Conservation (phyloP, 768 basidiomycete species). For the Tephrocybe sp. region DNA sequence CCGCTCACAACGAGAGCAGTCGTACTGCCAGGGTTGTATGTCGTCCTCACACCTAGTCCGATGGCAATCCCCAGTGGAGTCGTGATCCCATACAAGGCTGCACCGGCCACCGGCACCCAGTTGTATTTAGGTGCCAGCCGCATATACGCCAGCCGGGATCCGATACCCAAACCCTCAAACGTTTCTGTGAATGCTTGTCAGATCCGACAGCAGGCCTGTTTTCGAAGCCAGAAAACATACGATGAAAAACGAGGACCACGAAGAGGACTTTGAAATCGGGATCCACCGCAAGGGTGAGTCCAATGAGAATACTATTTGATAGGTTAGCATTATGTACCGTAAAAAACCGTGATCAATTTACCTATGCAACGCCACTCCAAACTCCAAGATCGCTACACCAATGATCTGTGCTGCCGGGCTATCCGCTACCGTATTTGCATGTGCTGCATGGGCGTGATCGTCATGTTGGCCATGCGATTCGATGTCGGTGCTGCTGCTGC, state of each 20-base stretch:
- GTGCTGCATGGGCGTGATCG: conserved; percentile 1
- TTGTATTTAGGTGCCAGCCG: conserved; percentile 54
- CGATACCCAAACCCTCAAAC: conserved; percentile 93
- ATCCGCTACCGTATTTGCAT: conserved; percentile 30
- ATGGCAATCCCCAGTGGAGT: conserved; percentile 89
- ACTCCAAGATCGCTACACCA: conserved; percentile 90
- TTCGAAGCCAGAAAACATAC: conserved; percentile 48
- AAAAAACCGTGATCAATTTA: conserved; percentile 16
- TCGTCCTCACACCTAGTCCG: conserved; percentile 74
- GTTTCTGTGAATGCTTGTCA: conserved; percentile 53
- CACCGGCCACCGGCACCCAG: conserved; percentile 60
- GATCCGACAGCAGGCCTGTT: too few species aligned
- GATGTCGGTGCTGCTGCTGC: conserved; percentile 22
- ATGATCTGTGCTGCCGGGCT: conserved; percentile 68
- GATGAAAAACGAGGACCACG: conserved; percentile 88
- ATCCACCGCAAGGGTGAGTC: conserved; percentile 86
- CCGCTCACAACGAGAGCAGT: conserved; percentile 84
- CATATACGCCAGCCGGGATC: conserved; percentile 84
- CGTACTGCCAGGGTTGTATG: conserved; percentile 80
- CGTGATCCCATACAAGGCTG: conserved; percentile 68
- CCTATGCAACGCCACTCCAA: conserved; percentile 90
- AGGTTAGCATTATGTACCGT: not conserved
- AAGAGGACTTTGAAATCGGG: conserved; percentile 82
- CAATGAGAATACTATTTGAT: conserved; percentile 72
- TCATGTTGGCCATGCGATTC: conserved; percentile 17